Evolutionary conservation across 768 basidiomycete species (phyloP), one percentile per base, ranked within the genome.

Genomic region (Agrocybe praecox): DNA sequence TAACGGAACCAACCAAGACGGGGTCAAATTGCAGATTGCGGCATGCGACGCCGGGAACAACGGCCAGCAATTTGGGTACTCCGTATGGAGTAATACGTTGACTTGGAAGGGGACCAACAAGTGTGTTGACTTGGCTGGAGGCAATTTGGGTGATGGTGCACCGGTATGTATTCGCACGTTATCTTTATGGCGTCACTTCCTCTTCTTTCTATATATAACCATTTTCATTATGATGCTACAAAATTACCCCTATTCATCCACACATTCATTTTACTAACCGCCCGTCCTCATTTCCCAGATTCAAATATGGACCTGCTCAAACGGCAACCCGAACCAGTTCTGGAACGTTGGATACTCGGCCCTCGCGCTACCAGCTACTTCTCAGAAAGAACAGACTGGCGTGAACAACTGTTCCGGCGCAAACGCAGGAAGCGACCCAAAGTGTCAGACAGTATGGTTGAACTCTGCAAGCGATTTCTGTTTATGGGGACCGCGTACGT

Each of bases 401-500:
- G 84, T 81, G 32, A 89, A 92, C 71, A 72, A 78, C 53, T 95
- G 92, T 65, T 88, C 86, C 1, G 78, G 82, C 1, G 71, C 26
- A 9, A 29, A 71, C 10, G 78, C 84, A 55, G 80, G 76, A 69
- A 82, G 81, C 58, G 50, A 74, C 9, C 89, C 90, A 0, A 69
- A 82, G 33, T 92, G 90, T 69, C 90, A 92, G 70, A 92, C 89
- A 0, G 73, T 78, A 9, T 83, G 83, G 69, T 73, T 87, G 55
- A 90, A 89, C 69, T 76, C 77, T 46, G 72, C 72, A 1, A 66
- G 85, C 71, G 89, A 92, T 63, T 90, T 88, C 67, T 91, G 89
- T 55, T 60, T 90, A 1, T 91, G 85, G 83, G 87, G 79, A 14
- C 86, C 89, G 11, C 75, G 76, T 78, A 51, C 52, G 74, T 69